Conservation (phyloP, 192 early-diverging fungal species). For the Entomortierella lignicola region DNA sequence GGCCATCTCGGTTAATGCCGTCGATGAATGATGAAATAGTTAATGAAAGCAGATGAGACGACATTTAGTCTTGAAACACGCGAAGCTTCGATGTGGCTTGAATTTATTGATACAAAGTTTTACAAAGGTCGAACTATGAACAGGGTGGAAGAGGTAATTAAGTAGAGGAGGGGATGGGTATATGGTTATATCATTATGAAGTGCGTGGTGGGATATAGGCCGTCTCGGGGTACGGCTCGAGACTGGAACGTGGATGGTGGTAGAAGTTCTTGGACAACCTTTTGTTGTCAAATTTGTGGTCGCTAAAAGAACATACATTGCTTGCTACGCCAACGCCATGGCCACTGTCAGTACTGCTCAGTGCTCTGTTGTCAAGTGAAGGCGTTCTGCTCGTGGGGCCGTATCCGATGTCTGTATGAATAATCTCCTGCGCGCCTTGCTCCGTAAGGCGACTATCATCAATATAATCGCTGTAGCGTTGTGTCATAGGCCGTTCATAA, state of each 20-base stretch:
- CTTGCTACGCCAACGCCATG: conserved; percentile 20
- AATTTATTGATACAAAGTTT: no score
- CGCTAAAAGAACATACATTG: conserved; percentile 2
- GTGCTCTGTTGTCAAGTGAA: conserved; percentile 5
- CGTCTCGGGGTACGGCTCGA: conserved; percentile 17
- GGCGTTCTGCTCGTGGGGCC: not conserved
- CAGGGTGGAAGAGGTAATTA: not conserved
- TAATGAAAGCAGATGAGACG: not conserved
- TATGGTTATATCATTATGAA: not conserved
- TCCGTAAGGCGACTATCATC: not conserved
- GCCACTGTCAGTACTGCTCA: conserved; percentile 27
- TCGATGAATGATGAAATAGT: not conserved
- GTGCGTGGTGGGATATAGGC: conserved; percentile 15
- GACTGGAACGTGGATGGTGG: not conserved
- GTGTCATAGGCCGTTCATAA: conserved; percentile 24
- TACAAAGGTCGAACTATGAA: conserved; percentile 1
- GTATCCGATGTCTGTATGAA: not conserved
- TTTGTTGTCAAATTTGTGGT: not conserved
- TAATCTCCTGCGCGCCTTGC: not conserved
- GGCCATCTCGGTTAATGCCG: conserved; percentile 14
- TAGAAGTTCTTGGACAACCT: not conserved
- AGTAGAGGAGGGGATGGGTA: conserved; percentile 9
- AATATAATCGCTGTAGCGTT: conserved; percentile 16
- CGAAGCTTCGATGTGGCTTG: not conserved
- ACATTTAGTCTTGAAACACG: not conserved